Evolutionary conservation across 768 basidiomycete species (phyloP).

Genomic region (Lentinus tigrinus): DNA sequence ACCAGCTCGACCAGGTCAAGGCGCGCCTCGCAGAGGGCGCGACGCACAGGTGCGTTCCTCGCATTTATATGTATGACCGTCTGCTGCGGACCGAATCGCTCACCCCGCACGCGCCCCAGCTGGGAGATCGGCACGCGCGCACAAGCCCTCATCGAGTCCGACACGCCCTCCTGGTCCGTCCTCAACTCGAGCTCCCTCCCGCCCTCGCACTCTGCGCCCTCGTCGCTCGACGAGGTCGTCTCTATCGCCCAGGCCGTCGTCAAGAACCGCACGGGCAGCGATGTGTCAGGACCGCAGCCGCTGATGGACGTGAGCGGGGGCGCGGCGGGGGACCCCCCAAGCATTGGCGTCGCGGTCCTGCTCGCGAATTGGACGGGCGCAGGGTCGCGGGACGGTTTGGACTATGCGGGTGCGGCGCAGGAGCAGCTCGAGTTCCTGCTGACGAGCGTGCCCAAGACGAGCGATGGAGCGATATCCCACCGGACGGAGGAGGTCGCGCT

Average conservation of each 20-base stretch:
- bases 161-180: constrained; percentile 46
- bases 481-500: constrained; percentile 66
- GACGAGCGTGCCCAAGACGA: constrained; percentile 53
- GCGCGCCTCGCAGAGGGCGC: constrained; percentile 41
- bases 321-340: constrained; percentile 77
- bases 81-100: not conserved
- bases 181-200: constrained; percentile 30
- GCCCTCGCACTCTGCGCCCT: constrained; percentile 28
- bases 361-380: constrained; percentile 55
- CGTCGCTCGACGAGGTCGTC: constrained; percentile 53
- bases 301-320: constrained; percentile 51
- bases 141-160: constrained; percentile 50
- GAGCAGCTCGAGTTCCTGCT: constrained; percentile 68
- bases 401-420: constrained; percentile 62
- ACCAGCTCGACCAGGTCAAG: constrained; percentile 36
- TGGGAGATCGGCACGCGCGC: constrained; percentile 56
- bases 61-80: not conserved
- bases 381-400: constrained; percentile 37
- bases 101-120: constrained; percentile 24
- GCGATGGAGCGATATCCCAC: constrained; percentile 83
- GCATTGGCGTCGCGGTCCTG: constrained; percentile 70
- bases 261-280: constrained; percentile 41
- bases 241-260: constrained; percentile 52
- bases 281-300: constrained; percentile 51
- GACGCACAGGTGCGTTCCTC: constrained; percentile 36